Percentiles rank a stretch among this genome's conserved stretches.
Conservation (phyloP, 352 stramenopile genomes). For the Pythium monospermum region DNA sequence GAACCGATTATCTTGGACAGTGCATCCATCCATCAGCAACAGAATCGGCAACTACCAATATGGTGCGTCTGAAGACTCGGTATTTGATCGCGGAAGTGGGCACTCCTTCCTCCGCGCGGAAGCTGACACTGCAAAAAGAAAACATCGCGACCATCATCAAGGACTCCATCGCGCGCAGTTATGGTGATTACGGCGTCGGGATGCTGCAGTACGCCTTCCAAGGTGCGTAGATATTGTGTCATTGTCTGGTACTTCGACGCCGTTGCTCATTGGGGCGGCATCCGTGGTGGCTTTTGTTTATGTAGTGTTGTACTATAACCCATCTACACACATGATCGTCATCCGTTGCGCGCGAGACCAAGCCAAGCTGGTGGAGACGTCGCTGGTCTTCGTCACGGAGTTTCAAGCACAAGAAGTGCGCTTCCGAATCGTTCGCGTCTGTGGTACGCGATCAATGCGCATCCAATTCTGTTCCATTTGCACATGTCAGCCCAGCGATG, state of each 20-base stretch:
- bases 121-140: conserved; percentile 50
- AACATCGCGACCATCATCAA: conserved; percentile 49
- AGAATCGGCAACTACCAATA: conserved; percentile 6
- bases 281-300: too few species aligned
- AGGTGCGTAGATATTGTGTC: conserved; percentile 25
- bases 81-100: conserved; percentile 65
- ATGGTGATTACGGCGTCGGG: conserved; percentile 63
- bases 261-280: too few species aligned
- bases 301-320: conserved; percentile 62
- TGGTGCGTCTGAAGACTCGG: conserved; percentile 77
- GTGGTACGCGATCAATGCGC: conserved; percentile 44
- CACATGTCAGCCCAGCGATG: too few species aligned
- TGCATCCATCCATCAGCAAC: conserved; percentile 1
- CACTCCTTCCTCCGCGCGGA: conserved; percentile 27
- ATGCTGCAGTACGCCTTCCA: conserved; percentile 76
- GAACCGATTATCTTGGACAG: background rate
- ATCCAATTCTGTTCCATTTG: too few species aligned
- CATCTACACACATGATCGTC: conserved; percentile 42
- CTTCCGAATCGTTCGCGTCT: conserved; percentile 59
- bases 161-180: conserved; percentile 60
- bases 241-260: background rate
- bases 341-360: conserved; percentile 65
- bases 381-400: conserved; percentile 67
- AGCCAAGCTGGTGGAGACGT: conserved; percentile 70
- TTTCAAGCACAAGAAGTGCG: conserved; percentile 52